Evolutionary conservation across 345 rosid species (phyloP), one percentile per base, ranked within the genome.

Genomic region (Boechera stricta): DNA sequence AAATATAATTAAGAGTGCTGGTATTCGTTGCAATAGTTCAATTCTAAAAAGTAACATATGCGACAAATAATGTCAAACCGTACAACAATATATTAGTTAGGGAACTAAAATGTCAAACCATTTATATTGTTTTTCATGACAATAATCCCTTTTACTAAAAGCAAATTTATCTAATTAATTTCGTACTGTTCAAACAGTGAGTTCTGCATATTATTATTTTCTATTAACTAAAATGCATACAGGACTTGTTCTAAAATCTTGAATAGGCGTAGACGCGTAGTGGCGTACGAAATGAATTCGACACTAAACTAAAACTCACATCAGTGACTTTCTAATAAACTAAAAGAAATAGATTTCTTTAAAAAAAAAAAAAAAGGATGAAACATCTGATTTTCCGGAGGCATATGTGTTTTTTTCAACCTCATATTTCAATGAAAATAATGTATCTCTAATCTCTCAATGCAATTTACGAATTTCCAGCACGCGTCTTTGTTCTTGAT

Each of bases 101-200:
- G 41, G 49, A 9, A 33, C 42, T 63, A 44, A 11, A 60, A n/a
- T 44, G 70, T 69, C 80, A 76, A 76, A 42, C 57, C 69, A 45
- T 51, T 39, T 51, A 61, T 11, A 53, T n/a, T 69, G 64, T 32
- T 76, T 68, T 76, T 48, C 79, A 76, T 51, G 48, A 42, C 53
- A 67, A 67, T 10, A 41, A 32, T 15, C 55, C 72, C 58, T 42
- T 58, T 67, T 75, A 57, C 16, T 11, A 52, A 32, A 28, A 45
- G 32, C 2, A 44, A 56, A 10, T 6, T n/a, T 62, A 60, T 16
- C 21, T n/a, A 47, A 36, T 49, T 32, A 49, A 33, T 67, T 67
- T 67, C 16, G 44, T 11, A 49, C 16, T 67, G 32, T 62, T 49
- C 59, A 51, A 57, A 71, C 54, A 31, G 7, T n/a, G 73, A 21